phyloP scores from a whole-genome alignment of 352 stramenopile genomes.

The Globisporangium radiosum region DNA sequence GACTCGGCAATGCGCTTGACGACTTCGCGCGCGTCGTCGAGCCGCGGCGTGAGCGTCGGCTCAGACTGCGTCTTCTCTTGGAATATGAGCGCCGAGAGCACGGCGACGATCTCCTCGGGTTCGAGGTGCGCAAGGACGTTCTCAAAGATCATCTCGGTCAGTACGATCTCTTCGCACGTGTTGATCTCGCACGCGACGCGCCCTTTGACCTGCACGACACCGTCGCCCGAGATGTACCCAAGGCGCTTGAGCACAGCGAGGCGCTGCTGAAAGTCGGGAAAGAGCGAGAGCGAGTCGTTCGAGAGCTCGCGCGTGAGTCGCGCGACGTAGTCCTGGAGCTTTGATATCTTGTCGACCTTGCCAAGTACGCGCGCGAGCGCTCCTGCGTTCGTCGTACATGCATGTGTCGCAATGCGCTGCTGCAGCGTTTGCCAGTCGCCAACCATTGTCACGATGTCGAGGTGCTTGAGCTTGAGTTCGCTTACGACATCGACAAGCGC shows the following conservation, averaged over 20 bases:
- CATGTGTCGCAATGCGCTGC: constrained; percentile 39
- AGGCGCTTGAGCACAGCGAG: constrained; percentile 90
- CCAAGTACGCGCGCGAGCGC: constrained; percentile 37
- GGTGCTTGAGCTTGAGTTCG: constrained; percentile 75
- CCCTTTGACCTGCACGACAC: constrained; percentile 93
- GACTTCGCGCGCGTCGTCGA: constrained; percentile 74
- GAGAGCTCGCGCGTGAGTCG: constrained; percentile 58
- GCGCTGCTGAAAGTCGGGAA: constrained; percentile 96
- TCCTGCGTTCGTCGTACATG: constrained; percentile 25
- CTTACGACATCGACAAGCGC: constrained; percentile 60
- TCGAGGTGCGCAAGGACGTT: constrained; percentile 96
- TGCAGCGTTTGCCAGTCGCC: constrained; percentile 54
- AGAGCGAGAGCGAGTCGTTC: constrained; percentile 91
- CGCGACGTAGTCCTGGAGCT: constrained; percentile 58
- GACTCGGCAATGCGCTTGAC: constrained; percentile 86
- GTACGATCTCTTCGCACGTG: constrained; percentile 96
- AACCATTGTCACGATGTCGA: constrained; percentile 69
- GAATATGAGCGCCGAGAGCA: constrained; percentile 96
- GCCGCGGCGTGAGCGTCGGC: constrained; percentile 59
- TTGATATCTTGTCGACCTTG: constrained; percentile 73
- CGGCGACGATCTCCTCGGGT: constrained; percentile 95
- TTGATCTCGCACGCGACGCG: constrained; percentile 98
- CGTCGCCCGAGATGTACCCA: constrained; percentile 90
- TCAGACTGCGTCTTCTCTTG: constrained; percentile 90
- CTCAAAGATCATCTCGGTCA: constrained; percentile 99